phyloP scores from a whole-genome alignment of 371 early-diverging fungal genomes.

The Mortierella sp. region DNA sequence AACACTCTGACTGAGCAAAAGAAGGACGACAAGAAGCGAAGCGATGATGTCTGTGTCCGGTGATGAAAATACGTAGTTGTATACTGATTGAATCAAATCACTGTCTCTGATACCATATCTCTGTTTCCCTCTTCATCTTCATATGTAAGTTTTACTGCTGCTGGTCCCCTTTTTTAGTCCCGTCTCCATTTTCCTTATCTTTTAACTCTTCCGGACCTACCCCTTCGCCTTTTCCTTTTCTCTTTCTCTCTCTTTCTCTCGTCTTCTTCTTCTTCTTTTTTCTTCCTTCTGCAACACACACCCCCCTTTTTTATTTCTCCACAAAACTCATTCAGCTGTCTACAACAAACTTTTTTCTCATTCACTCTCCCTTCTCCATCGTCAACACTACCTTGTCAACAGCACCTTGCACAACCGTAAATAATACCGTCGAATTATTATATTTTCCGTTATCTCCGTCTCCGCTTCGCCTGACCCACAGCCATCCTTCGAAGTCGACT shows the following conservation, averaged over 20 bases:
- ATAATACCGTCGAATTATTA: neutral
- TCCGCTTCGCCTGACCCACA: slow-evolving; percentile 7
- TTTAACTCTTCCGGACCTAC: neutral
- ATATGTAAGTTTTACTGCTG: neutral
- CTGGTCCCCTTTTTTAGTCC: neutral
- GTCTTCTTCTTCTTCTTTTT: neutral
- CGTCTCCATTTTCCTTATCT: neutral
- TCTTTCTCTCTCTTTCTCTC: slow-evolving; percentile 3
- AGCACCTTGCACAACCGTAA: neutral
- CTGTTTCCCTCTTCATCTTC: neutral
- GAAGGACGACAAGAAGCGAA: too few species aligned
- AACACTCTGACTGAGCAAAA: neutral
- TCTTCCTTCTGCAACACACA: neutral
- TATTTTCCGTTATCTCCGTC: slow-evolving; percentile 3
- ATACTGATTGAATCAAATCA: neutral
- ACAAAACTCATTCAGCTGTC: neutral
- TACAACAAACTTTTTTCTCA: neutral
- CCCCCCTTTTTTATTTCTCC: neutral
- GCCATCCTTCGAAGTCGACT: neutral
- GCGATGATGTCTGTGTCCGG: neutral
- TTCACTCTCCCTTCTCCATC: neutral
- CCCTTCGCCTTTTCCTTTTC: neutral
- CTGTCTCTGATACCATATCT: neutral
- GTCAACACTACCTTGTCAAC: neutral
- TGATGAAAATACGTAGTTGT: neutral